Evolutionary conservation across 2,329 filamentous ascomycete genomes (phyloP), one percentile per base, ranked within the genome.

Genomic region (Aspergillus felis): DNA sequence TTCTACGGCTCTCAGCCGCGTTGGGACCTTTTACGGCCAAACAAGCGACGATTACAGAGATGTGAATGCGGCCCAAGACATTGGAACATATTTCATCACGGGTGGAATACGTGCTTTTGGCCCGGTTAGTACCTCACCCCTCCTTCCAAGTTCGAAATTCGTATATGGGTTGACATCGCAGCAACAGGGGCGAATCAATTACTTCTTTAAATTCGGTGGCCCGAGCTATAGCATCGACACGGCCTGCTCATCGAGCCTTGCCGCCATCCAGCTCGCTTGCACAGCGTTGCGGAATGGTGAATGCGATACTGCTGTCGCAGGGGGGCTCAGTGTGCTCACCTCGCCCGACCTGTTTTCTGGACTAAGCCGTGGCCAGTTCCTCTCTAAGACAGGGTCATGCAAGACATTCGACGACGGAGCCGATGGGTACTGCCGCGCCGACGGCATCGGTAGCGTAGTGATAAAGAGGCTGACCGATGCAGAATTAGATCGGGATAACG

Each of bases 291-390:
- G 87, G 82, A 82, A 83, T 6, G 84, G 86, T 51, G 90, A 94
- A 62, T 89, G 86, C 59, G 90, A 94, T 68, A 92, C 88, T 7
- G 90, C 89, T 1, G 84, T 91, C 46, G 88, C 89, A 2, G 90
- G 90, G 57, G 90, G 90, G 59, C 76, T 89, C 12, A 91, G 89
- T 55, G 53, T 71, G 9, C 80, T 91, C 74, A 91, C 89, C 53
- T 91, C 91, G 74, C 87, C 89, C 0, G 89, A 92, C 72, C 89
- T 88, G 78, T 90, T 89, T 74, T 81, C 87, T 8, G 88, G 87
- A 63, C 78, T 92, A 1, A 87, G 85, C 68, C 84, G 87, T 61
- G 66, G 66, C 2, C 61, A 66, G 32, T 70, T 71, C 50, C 57
- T 71, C 4, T 68, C 68, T n/a, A 56, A 56, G 7, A 66, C 62